Conservation (phyloP, 257 asterid genomes). For the Eustoma russellianum region DNA sequence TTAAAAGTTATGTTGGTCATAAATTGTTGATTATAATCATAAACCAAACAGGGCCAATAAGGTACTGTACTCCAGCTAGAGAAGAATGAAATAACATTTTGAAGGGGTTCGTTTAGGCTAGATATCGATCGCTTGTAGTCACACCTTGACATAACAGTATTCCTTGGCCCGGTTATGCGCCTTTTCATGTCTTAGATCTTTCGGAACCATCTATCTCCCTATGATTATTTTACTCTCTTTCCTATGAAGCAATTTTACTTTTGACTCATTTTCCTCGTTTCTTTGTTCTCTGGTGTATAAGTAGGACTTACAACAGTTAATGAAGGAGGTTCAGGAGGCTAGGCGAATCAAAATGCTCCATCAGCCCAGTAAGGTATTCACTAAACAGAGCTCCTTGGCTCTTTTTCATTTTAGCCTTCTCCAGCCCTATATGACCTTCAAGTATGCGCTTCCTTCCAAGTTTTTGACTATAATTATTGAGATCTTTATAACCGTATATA, state of each 20-base stretch:
- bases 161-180: background rate
- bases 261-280: background rate
- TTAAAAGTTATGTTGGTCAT: no score
- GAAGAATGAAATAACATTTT: no score
- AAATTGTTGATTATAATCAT: no score
- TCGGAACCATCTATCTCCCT: background rate
- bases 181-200: background rate
- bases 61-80: no score
- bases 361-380: constrained; percentile 80
- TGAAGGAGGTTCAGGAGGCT: constrained; percentile 96
- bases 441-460: background rate
- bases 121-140: no score
- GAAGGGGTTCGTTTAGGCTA: no score
- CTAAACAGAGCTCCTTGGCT: constrained; percentile 3
- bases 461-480: background rate
- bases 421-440: background rate
- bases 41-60: no score
- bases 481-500: no score
- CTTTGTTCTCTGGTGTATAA: constrained; percentile 7
- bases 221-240: background rate
- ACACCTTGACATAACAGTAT: no score
- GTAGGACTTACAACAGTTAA: constrained; percentile 82
- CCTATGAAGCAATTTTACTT: background rate
- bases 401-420: background rate
- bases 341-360: constrained; percentile 91